Evolutionary conservation across 1,139 yeast genomes (phyloP), one percentile per base, ranked within the genome.

Genomic region (Yamadazyma buinensis): DNA sequence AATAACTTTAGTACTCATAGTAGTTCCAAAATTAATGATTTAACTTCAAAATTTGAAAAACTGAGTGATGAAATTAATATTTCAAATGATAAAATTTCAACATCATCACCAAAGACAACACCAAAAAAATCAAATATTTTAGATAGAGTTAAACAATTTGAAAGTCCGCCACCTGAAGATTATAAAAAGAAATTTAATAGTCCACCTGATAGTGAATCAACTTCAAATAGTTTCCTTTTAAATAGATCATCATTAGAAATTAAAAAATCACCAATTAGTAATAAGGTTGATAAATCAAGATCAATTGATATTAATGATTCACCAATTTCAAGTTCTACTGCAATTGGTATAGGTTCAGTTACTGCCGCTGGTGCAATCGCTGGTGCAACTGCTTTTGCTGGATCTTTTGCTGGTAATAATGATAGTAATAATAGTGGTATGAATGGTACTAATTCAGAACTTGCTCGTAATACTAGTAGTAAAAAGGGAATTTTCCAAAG

Each of bases 101-200:
- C 33, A n/a, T 33, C 41, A 13, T 40, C 52, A 2, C 44, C 55
- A 12, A 41, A 48, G 17, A 33, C 48, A 8, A 40, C 48, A 2
- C 52, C 54, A 33, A 52, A 42, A 26, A 46, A 44, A 32, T 41
- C 44, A 20, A 55, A 53, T 37, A 62, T 67, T 12, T 52, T 65
- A 36, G 72, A 67, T 37, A 61, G 59, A 41, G 67, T 67, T 7
- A 63, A 54, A 39, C 63, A 64, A 34, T 67, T 64, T 43, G 72
- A 67, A 41, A 54, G 55, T 35, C 56, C 66, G 10, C 42, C 47
- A 24, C 43, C 40, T 15, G 41, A 40, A 32, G 27, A 34, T n/a
- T 38, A 21, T 15, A 26, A 34, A 30, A 39, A 42, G 31, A 32
- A 30, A 14, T 36, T 43, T 5, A 35, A 32, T 30, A 36, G 42